These are phyloP conservation scores for Sugiyamaella smithiae DNA, from an alignment of 805 yeast species.

Conservation along the genomic window DNA sequence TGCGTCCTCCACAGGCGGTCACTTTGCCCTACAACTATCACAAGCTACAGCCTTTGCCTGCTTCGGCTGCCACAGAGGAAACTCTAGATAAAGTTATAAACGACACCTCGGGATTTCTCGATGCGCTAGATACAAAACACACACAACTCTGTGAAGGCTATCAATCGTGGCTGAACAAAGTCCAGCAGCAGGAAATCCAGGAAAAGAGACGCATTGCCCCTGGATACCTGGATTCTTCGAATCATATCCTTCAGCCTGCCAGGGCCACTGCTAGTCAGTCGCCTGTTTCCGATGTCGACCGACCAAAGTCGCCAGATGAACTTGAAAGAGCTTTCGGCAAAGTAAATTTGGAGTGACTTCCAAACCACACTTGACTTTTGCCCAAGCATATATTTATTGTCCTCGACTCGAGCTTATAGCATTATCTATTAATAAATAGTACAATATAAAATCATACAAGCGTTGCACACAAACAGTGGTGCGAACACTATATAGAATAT, in stretches of 20 bases:
- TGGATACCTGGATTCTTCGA: slow-evolving; percentile 39
- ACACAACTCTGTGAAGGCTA: slow-evolving; percentile 27
- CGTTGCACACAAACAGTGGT: no score
- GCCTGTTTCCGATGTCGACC: background rate
- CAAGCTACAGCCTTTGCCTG: slow-evolving; percentile 38
- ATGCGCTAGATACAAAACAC: slow-evolving; percentile 30
- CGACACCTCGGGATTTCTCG: slow-evolving; percentile 35
- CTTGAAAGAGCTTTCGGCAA: slow-evolving; percentile 30
- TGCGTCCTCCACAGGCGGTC: slow-evolving; percentile 54
- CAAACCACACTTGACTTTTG: background rate
- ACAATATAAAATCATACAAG: no score
- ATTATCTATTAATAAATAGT: no score
- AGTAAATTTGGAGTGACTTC: slow-evolving; percentile 6
- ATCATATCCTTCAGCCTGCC: slow-evolving; percentile 29
- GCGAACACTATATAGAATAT: no score
- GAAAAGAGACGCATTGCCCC: slow-evolving; percentile 40
- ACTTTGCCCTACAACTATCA: slow-evolving; percentile 50
- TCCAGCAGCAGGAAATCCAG: slow-evolving; percentile 23
- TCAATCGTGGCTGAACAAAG: slow-evolving; percentile 35
- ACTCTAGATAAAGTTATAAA: slow-evolving; percentile 34
- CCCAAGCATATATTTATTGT: background rate
- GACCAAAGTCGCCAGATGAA: slow-evolving; percentile 13
- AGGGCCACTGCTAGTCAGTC: background rate
- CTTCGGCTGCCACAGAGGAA: slow-evolving; percentile 30
- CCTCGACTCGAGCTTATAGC: no score